phyloP scores from a whole-genome alignment of 2,329 filamentous ascomycete species.

The Catunica adiposa region DNA sequence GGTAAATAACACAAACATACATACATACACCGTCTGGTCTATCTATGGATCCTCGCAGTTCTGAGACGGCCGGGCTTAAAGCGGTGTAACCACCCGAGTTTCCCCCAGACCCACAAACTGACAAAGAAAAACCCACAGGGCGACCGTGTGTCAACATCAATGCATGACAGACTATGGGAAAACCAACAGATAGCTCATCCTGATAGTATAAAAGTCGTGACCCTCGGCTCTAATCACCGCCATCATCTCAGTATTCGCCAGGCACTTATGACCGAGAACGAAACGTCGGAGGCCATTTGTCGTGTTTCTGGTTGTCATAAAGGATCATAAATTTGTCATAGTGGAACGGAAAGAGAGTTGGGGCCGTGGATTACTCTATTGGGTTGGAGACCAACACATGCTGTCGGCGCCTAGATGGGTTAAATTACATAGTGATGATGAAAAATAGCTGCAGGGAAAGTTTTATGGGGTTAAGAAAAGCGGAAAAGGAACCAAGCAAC shows the following conservation, averaged over 20 bases:
- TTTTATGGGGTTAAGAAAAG: background rate
- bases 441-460: background rate
- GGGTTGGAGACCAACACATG: background rate
- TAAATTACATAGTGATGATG: too few species aligned
- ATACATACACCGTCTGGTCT: background rate
- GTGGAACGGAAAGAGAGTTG: too few species aligned
- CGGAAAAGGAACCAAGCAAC: background rate
- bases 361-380: too few species aligned
- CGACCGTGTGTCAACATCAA: too few species aligned
- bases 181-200: background rate
- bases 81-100: background rate
- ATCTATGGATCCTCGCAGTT: background rate
- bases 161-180: too few species aligned
- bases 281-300: background rate
- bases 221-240: background rate
- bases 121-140: too few species aligned
- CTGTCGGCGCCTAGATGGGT: background rate
- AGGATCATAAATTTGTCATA: slow-evolving; percentile 3
- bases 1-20: background rate
- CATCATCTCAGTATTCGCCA: background rate
- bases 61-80: background rate
- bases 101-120: too few species aligned
- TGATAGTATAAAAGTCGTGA: too few species aligned
- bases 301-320: slow-evolving; percentile 5
- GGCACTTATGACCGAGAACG: background rate